A percentile compares a stretch with the other conserved stretches of the same genome.
Evolutionary conservation across 441 rosid species (phyloP).

Genomic region (Arabidopsis lyrata): DNA sequence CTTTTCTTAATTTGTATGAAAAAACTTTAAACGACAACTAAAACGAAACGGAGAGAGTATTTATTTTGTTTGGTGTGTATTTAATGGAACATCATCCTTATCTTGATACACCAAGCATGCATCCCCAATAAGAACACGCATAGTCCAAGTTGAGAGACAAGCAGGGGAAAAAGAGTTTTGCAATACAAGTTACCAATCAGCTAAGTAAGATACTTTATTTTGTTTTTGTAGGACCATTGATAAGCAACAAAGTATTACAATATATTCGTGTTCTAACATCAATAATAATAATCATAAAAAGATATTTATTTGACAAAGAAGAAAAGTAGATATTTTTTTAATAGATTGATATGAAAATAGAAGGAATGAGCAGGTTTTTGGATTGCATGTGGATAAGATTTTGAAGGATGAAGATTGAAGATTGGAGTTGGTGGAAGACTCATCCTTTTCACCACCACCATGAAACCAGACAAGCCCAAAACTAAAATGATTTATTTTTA

Average conservation of each 20-base stretch:
- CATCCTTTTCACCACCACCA: constrained; percentile 54
- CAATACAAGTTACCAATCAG: constrained; percentile 49
- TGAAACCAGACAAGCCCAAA: constrained; percentile 40
- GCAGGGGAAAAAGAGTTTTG: constrained; percentile 44
- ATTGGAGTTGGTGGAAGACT: constrained; percentile 64
- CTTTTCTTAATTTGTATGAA: too few relatives aligned
- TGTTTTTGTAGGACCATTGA: constrained; percentile 46
- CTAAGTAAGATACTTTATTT: constrained; percentile 23
- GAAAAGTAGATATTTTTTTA: constrained; percentile 17
- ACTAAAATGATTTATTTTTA: not conserved
- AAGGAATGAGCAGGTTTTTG: constrained; percentile 28
- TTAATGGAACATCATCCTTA: constrained; percentile 34
- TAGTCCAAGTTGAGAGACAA: constrained; percentile 49
- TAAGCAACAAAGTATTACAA: constrained; percentile 15
- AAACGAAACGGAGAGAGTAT: too few relatives aligned
- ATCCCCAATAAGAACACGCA: constrained; percentile 39
- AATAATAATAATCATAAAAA: not conserved
- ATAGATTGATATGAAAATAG: constrained; percentile 30
- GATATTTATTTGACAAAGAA: not conserved
- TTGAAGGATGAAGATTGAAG: constrained; percentile 60
- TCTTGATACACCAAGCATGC: constrained; percentile 31
- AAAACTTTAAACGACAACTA: too few relatives aligned
- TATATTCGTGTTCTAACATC: constrained; percentile 3
- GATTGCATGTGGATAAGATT: constrained; percentile 42
- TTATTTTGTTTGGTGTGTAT: not conserved